Conservation (phyloP, 2,329 filamentous ascomycete species). For the Sordariomycetes sp. region DNA sequence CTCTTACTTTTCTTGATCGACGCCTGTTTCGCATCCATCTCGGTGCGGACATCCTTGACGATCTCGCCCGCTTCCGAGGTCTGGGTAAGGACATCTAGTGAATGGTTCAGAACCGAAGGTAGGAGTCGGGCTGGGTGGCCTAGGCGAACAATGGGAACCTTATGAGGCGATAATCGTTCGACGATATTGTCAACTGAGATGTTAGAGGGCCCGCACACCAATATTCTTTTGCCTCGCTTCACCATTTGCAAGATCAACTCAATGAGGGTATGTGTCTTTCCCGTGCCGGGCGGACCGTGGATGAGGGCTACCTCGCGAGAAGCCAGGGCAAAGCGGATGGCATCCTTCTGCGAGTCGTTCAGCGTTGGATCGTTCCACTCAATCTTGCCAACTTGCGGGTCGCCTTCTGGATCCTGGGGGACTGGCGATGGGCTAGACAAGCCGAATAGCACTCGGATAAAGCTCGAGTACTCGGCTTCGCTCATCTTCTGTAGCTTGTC, state of each 20-base stretch:
- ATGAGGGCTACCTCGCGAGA: slow-evolving; percentile 79
- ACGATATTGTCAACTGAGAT: slow-evolving; percentile 98
- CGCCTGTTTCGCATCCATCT: slow-evolving; percentile 88
- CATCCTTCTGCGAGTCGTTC: slow-evolving; percentile 59
- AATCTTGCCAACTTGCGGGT: slow-evolving; percentile 35
- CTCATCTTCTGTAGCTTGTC: slow-evolving; percentile 47
- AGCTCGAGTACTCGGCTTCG: slow-evolving; percentile 47
- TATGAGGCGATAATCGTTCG: slow-evolving; percentile 77
- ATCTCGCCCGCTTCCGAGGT: slow-evolving; percentile 86
- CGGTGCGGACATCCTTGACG: slow-evolving; percentile 78
- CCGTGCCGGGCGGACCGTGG: slow-evolving; percentile 90
- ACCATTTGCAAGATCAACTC: slow-evolving; percentile 91
- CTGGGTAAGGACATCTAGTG: slow-evolving; percentile 81
- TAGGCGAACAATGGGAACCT: slow-evolving; percentile 78
- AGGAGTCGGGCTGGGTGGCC: slow-evolving; percentile 88
- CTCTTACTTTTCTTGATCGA: slow-evolving; percentile 80
- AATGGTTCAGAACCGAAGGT: slow-evolving; percentile 80
- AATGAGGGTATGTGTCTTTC: slow-evolving; percentile 93
- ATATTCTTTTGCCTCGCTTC: slow-evolving; percentile 60
- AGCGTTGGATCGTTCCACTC: slow-evolving; percentile 54
- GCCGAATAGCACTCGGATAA: slow-evolving; percentile 56
- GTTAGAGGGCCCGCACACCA: slow-evolving; percentile 96
- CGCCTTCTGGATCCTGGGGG: slow-evolving; percentile 26
- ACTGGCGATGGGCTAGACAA: slow-evolving; percentile 42
- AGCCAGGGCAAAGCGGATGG: slow-evolving; percentile 73